Evolutionary conservation across 768 basidiomycete genomes (phyloP).

Genomic region (Tubosaeta sp.): DNA sequence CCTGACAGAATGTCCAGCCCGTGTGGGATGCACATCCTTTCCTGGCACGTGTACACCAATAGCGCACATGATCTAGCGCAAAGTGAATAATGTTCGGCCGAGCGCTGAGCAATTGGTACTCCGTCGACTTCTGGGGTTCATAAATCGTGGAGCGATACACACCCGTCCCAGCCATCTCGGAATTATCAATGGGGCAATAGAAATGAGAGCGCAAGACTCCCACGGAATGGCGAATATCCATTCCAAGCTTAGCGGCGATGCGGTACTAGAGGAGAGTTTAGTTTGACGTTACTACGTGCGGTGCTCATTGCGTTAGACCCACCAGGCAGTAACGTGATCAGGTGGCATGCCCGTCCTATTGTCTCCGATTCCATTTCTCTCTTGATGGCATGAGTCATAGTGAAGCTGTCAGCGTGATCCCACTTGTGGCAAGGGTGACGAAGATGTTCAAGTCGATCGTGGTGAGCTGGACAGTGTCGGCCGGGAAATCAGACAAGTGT

Average conservation of each 20-base stretch:
- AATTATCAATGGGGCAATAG: neutral
- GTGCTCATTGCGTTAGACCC: neutral
- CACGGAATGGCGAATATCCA: neutral
- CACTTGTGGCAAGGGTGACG: neutral
- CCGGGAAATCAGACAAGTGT: neutral
- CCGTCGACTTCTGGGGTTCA: neutral
- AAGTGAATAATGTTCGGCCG: neutral
- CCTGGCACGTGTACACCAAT: neutral
- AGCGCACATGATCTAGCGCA: neutral
- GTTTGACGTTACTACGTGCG: neutral
- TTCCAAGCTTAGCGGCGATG: neutral
- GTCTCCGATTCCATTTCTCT: neutral
- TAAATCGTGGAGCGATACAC: neutral
- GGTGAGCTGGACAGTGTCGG: constrained; percentile 3
- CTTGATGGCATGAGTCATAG: neutral
- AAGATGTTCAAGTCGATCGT: constrained; percentile 8
- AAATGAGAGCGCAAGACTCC: neutral
- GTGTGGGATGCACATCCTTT: neutral
- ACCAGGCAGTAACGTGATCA: neutral
- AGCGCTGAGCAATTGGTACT: neutral
- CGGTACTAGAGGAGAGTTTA: neutral
- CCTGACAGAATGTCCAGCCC: neutral
- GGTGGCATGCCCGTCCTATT: neutral
- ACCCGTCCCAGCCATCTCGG: neutral
- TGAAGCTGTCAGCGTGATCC: neutral